Evolutionary conservation across 805 yeast species (phyloP).

Genomic region (Saccharomycopsis javanensis): DNA sequence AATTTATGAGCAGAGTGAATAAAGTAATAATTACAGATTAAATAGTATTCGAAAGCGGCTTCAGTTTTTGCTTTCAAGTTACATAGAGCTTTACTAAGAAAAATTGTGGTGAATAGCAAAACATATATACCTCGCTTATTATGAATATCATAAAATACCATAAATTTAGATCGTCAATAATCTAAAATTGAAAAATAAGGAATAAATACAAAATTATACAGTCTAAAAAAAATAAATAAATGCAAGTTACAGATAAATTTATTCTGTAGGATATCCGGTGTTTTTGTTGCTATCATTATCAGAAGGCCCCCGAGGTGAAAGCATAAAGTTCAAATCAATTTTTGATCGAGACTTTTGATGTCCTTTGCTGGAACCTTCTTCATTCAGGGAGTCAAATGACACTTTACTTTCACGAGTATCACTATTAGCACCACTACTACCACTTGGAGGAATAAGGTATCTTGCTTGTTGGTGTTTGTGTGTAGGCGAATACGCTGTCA

Average conservation of each 20-base stretch:
- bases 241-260: not conserved
- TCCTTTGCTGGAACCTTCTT: not conserved
- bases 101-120: too few relatives aligned
- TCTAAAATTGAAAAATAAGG: not conserved
- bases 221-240: not conserved
- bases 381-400: not conserved
- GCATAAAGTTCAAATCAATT: constrained; percentile 18
- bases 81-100: too few relatives aligned
- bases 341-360: constrained; percentile 13
- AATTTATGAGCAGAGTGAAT: too few relatives aligned
- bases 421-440: not conserved
- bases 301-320: constrained; percentile 10
- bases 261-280: not conserved
- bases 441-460: not conserved
- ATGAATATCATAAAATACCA: too few relatives aligned
- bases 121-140: too few relatives aligned
- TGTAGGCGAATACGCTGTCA: not conserved
- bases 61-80: too few relatives aligned
- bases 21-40: too few relatives aligned
- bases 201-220: constrained; percentile 1
- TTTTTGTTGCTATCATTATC: not conserved
- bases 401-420: not conserved
- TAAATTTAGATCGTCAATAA: not conserved
- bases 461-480: not conserved
- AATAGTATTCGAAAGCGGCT: too few relatives aligned